Evolutionary conservation across 805 yeast species (phyloP), one percentile per base, ranked within the genome.

Genomic region (Candida mattraensis): DNA sequence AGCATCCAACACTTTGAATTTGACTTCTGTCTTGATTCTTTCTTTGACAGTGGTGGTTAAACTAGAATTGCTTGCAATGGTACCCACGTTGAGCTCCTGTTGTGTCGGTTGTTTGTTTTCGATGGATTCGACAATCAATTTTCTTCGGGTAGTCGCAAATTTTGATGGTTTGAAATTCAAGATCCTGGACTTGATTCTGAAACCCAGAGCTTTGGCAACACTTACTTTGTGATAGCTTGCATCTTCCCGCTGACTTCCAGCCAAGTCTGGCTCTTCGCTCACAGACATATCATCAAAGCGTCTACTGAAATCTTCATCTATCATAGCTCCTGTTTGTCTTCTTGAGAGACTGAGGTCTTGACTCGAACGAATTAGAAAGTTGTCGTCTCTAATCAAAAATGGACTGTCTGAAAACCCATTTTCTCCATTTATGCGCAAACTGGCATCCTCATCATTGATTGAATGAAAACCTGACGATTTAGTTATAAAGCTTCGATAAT

Each of bases 1-100:
- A 0, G 93, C 89, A 52, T 76, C 82, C 13, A 80, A 56, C 0
- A 78, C 77, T 41, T 73, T 66, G 44, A 59, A 74, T 0, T 81
- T 75, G 13, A 61, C 59, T 16, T 63, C 67, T 3, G 70, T 53
- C 34, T 58, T 60, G 6, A 63, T 42, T 21, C 53, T 49, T 13
- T 56, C 36, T 52, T 50, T 7, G 48, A 54, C 35, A 5, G 41
- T 15, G 11, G 39, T 25, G 17, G 34, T 28, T 18, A 30, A 14
- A 16, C 33, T 42, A 7, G 51, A 39, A 20, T 34, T 28, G 18
- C 33, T 35, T 5, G 45, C 33, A 9, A 39, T 33, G 5, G 42
- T 33, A 12, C 44, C 39, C 10, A 30, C 32, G 33, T 35, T 39
- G 10, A 45, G 14, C 14, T 41, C 43, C 24, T 36, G 37, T 20